Evolutionary conservation across 192 early-diverging fungal species (phyloP), one percentile per base, ranked within the genome.

Genomic region (Rhizoclosmatium sp.): DNA sequence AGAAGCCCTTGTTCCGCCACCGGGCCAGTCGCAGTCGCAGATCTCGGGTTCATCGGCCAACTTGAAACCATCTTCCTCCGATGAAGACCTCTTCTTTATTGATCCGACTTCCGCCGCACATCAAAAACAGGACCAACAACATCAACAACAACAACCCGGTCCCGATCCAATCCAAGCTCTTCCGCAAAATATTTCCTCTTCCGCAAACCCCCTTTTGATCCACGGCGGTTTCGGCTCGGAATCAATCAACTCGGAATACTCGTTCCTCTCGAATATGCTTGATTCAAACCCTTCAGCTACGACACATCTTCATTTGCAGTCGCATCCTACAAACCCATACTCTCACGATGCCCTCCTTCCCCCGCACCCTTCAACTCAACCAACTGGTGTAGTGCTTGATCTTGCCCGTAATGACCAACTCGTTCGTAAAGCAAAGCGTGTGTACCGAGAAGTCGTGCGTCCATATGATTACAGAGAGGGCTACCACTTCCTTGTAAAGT

Each of bases 391-490:
- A 7, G 67, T 69, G 3, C 2, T 69, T 12, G 69, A 71, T 47
- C 23, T 56, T 19, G 19, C 21, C 48, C 72, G 72, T 3, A 23
- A 12, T 44, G 72, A 62, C 14, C 4, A 23, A 2, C 61, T 75
- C 19, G 47, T 62, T 39, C 9, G 48, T 10, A 60, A 88, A 14
- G 86, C 91, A 4, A 82, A 89, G 64, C 92, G 90, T 75, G 94
- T 95, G 14, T 98, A 98, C 84, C 87, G 88, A 42, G 86, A 86
- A 64, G 94, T 96, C 14, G 86, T 87, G 45, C 88, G 92, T 75
- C 95, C 97, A 16, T 95, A 95, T 84, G 93, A 95, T 76, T 96
- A 98, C 88, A 91, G 92, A 12, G 94, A 94, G 80, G 97, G 97
- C 4, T 98, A 95, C 85, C 97, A 97, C 81, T 96, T 92, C 79